These are phyloP conservation scores for Monosporascus sp. DNA, from an alignment of 2,329 filamentous ascomycete genomes.

Conservation along the genomic window DNA sequence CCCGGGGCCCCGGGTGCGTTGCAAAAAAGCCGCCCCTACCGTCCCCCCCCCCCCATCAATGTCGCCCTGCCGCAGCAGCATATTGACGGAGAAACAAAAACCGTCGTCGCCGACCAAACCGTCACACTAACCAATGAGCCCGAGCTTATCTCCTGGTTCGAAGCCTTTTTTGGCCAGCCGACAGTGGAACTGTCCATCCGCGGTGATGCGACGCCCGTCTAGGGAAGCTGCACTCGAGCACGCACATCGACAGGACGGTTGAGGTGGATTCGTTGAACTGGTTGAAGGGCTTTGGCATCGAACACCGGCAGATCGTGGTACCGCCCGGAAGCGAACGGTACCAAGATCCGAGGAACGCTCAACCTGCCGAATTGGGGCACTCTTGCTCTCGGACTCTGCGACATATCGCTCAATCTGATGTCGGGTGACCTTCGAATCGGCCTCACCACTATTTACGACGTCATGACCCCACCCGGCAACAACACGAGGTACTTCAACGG, in stretches of 20 bases:
- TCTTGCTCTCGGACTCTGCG: conserved; percentile 39
- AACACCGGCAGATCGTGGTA: conserved; percentile 31
- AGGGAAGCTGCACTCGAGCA: conserved; percentile 32
- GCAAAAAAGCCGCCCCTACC: conserved; percentile 32
- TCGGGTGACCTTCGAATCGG: conserved; percentile 37
- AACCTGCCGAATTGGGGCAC: conserved; percentile 41
- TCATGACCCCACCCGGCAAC: conserved; percentile 37
- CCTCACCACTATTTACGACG: conserved; percentile 32
- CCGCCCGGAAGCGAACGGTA: conserved; percentile 31
- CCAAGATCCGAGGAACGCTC: conserved; percentile 38
- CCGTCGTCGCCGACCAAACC: conserved; percentile 30
- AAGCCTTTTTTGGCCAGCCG: conserved; percentile 33
- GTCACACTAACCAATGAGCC: conserved; percentile 32
- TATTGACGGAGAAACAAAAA: conserved; percentile 31
- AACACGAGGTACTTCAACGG: conserved; percentile 37
- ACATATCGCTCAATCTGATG: conserved; percentile 40
- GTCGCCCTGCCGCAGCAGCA: conserved; percentile 27
- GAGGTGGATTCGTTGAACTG: conserved; percentile 33
- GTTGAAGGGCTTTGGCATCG: conserved; percentile 34
- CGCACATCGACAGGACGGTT: conserved; percentile 38
- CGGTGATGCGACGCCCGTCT: conserved; percentile 34
- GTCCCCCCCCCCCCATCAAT: conserved; percentile 25
- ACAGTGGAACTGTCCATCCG: conserved; percentile 32
- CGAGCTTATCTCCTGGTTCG: conserved; percentile 36
- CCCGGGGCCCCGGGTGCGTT: too few relatives aligned